Conservation (phyloP, 2,329 filamentous ascomycete species). For the Fusarium nanum region DNA sequence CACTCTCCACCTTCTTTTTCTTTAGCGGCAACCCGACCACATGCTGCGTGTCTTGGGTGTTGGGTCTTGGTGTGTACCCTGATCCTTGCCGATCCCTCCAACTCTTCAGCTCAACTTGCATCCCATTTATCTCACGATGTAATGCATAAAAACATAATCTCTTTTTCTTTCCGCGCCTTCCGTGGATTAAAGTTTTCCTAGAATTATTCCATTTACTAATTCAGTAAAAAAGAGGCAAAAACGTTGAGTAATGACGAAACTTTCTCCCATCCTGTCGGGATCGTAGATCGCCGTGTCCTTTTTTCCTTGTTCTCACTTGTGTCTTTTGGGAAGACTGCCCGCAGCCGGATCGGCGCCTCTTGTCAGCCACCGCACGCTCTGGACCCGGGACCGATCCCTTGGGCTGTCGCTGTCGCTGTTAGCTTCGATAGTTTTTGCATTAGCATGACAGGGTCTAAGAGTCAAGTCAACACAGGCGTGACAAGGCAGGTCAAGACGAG, state of each 20-base stretch:
- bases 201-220: background rate
- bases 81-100: constrained; percentile 20
- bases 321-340: constrained; percentile 18
- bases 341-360: constrained; percentile 28
- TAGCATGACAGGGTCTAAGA: constrained; percentile 29
- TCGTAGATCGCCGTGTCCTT: constrained; percentile 12
- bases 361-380: constrained; percentile 34
- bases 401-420: constrained; percentile 12
- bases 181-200: constrained; percentile 9
- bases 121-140: no score
- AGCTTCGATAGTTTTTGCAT: constrained; percentile 44
- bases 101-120: background rate
- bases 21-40: constrained; percentile 5
- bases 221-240: background rate
- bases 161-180: background rate
- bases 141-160: constrained; percentile 11
- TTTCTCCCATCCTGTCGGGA: constrained; percentile 4
- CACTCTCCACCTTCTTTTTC: background rate
- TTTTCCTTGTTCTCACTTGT: constrained; percentile 1
- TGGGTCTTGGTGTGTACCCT: background rate
- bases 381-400: constrained; percentile 34
- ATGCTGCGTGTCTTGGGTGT: background rate
- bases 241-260: constrained; percentile 1
- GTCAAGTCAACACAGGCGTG: background rate
- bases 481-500: background rate